Conservation (phyloP, 371 early-diverging fungal species). For the Blakeslea trispora region DNA sequence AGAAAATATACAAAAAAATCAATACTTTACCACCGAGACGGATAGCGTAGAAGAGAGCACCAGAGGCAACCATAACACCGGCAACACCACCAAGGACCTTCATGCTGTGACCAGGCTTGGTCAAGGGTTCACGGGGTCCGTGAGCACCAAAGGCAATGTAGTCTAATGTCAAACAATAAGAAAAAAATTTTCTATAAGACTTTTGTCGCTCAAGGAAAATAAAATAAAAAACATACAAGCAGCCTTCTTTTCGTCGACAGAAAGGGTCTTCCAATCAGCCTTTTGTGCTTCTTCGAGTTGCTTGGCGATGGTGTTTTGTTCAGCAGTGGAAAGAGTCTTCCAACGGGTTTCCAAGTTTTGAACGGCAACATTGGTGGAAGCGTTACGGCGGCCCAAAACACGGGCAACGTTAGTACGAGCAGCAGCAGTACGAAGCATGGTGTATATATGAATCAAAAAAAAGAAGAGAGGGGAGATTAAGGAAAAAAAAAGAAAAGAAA, state of each 20-base stretch:
- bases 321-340: slow-evolving; percentile 82
- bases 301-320: slow-evolving; percentile 84
- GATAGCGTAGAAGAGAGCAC: slow-evolving; percentile 69
- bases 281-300: slow-evolving; percentile 83
- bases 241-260: slow-evolving; percentile 93
- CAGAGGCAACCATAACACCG: slow-evolving; percentile 60
- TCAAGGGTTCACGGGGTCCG: slow-evolving; percentile 83
- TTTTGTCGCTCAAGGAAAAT: too few species aligned
- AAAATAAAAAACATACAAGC: slow-evolving; percentile 68
- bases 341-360: slow-evolving; percentile 80
- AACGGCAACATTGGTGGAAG: slow-evolving; percentile 62
- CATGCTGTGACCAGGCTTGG: slow-evolving; percentile 70
- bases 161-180: slow-evolving; percentile 37
- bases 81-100: slow-evolving; percentile 76
- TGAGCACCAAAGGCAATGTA: slow-evolving; percentile 95
- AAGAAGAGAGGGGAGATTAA: slow-evolving; percentile 26
- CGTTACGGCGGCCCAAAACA: slow-evolving; percentile 46
- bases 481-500: slow-evolving; percentile 2
- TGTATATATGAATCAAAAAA: slow-evolving; percentile 18
- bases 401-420: slow-evolving; percentile 37
- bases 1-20: slow-evolving; percentile 16
- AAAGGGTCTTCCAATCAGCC: slow-evolving; percentile 92
- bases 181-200: neutral
- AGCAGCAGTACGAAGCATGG: slow-evolving; percentile 48
- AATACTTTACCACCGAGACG: slow-evolving; percentile 66